A percentile compares a stretch with the other conserved stretches of the same genome.
These are phyloP conservation scores for Trametes versicolor DNA, from an alignment of 1,284 basidiomycete species.

Conservation along the genomic window DNA sequence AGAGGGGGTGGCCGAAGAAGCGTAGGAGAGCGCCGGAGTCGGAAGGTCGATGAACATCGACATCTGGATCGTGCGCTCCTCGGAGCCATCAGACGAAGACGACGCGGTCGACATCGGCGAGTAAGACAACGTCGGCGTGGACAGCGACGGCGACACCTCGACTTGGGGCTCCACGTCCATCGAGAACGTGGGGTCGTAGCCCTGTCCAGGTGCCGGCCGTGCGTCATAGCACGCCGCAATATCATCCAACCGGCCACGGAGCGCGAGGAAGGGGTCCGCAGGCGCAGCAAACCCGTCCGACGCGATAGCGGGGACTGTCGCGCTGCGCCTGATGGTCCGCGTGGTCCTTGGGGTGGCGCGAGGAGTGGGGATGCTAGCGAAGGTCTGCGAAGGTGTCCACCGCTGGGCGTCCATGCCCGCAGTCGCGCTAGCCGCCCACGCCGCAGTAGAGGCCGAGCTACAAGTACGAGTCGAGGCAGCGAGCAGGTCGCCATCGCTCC, in stretches of 20 bases:
- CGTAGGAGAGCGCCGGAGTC: constrained; percentile 29
- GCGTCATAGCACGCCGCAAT: constrained; percentile 17
- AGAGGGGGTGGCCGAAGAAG: constrained; percentile 29
- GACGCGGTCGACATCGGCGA: constrained; percentile 45
- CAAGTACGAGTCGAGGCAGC: constrained; percentile 25
- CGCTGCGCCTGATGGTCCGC: constrained; percentile 37
- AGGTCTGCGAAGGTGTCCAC: constrained; percentile 10
- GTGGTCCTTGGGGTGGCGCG: constrained; percentile 22
- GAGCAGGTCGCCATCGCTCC: constrained; percentile 40
- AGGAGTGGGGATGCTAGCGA: constrained; percentile 24
- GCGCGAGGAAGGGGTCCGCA: constrained; percentile 12
- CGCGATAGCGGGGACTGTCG: constrained; percentile 36
- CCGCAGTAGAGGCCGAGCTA: constrained; percentile 32
- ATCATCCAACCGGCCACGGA: neutral
- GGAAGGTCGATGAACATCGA: constrained; percentile 40
- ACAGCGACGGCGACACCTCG: constrained; percentile 40
- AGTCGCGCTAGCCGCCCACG: constrained; percentile 28
- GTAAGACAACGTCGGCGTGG: constrained; percentile 42
- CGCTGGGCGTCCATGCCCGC: constrained; percentile 19
- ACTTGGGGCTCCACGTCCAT: constrained; percentile 29
- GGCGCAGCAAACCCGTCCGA: constrained; percentile 16
- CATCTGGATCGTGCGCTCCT: constrained; percentile 47
- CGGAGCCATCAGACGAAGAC: constrained; percentile 44
- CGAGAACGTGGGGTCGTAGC: constrained; percentile 16
- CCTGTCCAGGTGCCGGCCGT: constrained; percentile 25